A percentile compares a stretch with the other conserved stretches of the same genome.
These are phyloP conservation scores for Leishmania mexicana DNA, from an alignment of 208 protist genomes.

Conservation along the genomic window DNA sequence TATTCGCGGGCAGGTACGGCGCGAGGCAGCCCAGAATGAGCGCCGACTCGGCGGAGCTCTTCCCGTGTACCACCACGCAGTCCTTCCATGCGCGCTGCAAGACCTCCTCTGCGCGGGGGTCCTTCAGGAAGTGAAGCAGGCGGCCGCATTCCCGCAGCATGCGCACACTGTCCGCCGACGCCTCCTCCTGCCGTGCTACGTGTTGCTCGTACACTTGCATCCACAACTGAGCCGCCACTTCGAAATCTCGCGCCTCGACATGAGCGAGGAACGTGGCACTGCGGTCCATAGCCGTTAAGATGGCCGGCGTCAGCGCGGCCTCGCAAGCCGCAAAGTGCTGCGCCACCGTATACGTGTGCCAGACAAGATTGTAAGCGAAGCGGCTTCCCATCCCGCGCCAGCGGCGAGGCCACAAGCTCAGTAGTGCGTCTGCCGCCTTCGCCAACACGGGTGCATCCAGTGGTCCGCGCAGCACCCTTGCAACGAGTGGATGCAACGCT, in stretches of 20 bases:
- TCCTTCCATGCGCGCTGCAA: slow-evolving; percentile 51
- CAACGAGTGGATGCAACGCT: slow-evolving; percentile 63
- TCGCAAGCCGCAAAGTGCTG: slow-evolving; percentile 26
- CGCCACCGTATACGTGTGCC: slow-evolving; percentile 65
- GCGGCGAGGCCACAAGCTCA: slow-evolving; percentile 71
- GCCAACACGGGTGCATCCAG: slow-evolving; percentile 14
- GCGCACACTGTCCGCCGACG: slow-evolving; percentile 48
- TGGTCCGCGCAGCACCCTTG: slow-evolving; percentile 35
- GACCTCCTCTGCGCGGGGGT: slow-evolving; percentile 50
- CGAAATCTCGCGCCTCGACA: slow-evolving; percentile 56
- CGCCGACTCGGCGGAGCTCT: slow-evolving; percentile 54
- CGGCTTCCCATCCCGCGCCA: slow-evolving; percentile 69
- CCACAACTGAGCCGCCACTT: slow-evolving; percentile 76
- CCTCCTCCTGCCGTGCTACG: background rate
- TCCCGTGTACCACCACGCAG: slow-evolving; percentile 47
- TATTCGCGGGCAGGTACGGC: slow-evolving; percentile 56
- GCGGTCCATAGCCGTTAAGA: slow-evolving; percentile 63
- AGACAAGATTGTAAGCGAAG: slow-evolving; percentile 64
- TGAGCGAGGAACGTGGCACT: slow-evolving; percentile 75
- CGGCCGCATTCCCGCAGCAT: slow-evolving; percentile 74
- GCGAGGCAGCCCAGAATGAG: slow-evolving; percentile 77
- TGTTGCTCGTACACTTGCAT: slow-evolving; percentile 24
- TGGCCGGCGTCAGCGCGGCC: slow-evolving; percentile 32
- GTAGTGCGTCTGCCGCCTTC: slow-evolving; percentile 37
- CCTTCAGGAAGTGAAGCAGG: slow-evolving; percentile 75